phyloP scores from a whole-genome alignment of 805 yeast genomes.

The Starmerella vitae region DNA sequence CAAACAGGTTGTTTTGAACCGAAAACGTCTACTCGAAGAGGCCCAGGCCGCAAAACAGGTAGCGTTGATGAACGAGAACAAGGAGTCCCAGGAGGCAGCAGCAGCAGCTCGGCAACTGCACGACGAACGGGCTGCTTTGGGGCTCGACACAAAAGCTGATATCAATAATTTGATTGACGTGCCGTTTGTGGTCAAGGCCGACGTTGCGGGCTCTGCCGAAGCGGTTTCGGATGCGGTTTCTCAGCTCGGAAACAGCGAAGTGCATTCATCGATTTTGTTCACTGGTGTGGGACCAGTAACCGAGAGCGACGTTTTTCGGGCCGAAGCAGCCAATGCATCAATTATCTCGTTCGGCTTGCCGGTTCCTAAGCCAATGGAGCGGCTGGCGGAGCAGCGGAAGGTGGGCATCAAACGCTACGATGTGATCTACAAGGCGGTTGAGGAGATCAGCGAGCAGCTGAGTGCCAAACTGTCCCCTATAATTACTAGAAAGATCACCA shows the following conservation, averaged over 20 bases:
- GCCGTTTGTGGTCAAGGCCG: slow-evolving; percentile 70
- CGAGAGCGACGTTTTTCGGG: slow-evolving; percentile 53
- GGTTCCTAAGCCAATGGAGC: slow-evolving; percentile 49
- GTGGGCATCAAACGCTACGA: slow-evolving; percentile 53
- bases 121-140: slow-evolving; percentile 47
- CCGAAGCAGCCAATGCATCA: slow-evolving; percentile 54
- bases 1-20: slow-evolving; percentile 55
- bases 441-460: slow-evolving; percentile 58
- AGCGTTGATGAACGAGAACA: slow-evolving; percentile 54
- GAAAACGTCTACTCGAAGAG: slow-evolving; percentile 41
- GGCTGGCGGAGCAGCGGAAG: slow-evolving; percentile 42
- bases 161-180: slow-evolving; percentile 27
- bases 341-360: slow-evolving; percentile 67
- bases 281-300: slow-evolving; percentile 69
- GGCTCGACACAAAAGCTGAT: slow-evolving; percentile 35
- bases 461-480: slow-evolving; percentile 49
- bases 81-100: slow-evolving; percentile 35
- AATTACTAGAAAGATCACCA: slow-evolving; percentile 48
- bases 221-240: slow-evolving; percentile 75
- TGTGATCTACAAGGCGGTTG: slow-evolving; percentile 78
- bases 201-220: slow-evolving; percentile 89
- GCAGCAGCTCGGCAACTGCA: slow-evolving; percentile 41
- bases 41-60: slow-evolving; percentile 51
- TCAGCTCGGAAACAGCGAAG: slow-evolving; percentile 79
- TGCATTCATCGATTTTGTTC: slow-evolving; percentile 51